A percentile compares a stretch with the other conserved stretches of the same genome.
Conservation (phyloP, 768 basidiomycete genomes). For the Rhodosporidiobolus odoratus region DNA sequence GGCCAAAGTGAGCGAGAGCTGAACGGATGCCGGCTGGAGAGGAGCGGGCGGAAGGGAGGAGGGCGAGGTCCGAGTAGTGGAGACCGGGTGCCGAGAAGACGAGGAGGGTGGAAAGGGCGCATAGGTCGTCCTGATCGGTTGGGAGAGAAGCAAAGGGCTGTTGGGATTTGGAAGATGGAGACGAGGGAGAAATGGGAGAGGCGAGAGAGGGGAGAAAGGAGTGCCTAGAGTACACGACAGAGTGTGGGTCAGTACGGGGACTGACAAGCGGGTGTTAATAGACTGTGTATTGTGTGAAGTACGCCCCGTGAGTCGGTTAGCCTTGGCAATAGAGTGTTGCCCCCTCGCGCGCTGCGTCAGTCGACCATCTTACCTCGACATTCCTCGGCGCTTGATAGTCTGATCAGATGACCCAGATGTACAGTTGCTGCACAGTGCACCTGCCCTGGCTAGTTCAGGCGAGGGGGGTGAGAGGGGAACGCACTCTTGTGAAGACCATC, state of each 20-base stretch:
- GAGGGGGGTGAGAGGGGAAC: background rate
- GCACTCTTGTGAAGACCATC: slow-evolving; percentile 11
- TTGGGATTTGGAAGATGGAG: background rate
- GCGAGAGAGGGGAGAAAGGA: slow-evolving; percentile 4
- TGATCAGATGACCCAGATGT: no score
- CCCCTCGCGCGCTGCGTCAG: no score
- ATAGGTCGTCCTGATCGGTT: background rate
- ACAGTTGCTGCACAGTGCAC: background rate
- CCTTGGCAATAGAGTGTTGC: no score
- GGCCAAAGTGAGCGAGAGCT: background rate
- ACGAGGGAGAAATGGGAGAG: background rate
- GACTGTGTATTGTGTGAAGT: no score
- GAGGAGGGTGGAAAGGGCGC: slow-evolving; percentile 20
- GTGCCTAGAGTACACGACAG: background rate
- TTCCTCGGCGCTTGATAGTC: no score
- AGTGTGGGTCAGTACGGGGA: background rate
- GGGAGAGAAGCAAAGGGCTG: background rate
- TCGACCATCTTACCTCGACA: no score
- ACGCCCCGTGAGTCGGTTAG: no score
- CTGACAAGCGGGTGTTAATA: background rate
- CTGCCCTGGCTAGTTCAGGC: background rate
- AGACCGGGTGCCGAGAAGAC: slow-evolving; percentile 26
- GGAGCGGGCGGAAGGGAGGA: slow-evolving; percentile 11
- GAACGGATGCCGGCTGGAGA: background rate
- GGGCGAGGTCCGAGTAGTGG: slow-evolving; percentile 30